Evolutionary conservation across 2,329 filamentous ascomycete genomes (phyloP).

Genomic region (Plectosphaerella sp.): DNA sequence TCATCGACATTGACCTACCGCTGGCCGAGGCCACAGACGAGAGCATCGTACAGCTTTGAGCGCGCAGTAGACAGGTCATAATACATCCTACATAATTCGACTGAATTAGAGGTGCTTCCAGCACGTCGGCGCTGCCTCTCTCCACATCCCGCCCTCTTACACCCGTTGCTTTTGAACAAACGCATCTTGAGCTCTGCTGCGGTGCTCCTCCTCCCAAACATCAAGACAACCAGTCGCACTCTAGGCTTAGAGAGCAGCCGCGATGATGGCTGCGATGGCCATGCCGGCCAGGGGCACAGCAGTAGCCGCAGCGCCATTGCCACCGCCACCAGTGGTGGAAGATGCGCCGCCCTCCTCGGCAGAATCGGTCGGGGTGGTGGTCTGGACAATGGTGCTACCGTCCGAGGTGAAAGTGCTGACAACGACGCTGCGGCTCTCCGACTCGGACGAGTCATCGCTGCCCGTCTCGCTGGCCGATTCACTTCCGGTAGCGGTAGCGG

Average conservation of each 20-base stretch:
- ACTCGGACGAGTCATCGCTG: background rate
- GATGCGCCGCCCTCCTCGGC: background rate
- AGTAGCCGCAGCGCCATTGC: constrained; percentile 15
- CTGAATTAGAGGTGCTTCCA: background rate
- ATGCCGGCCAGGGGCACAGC: constrained; percentile 18
- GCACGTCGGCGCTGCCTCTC: background rate
- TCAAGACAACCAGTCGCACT: no score
- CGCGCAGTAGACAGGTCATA: background rate
- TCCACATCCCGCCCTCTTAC: background rate
- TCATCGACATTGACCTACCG: constrained; percentile 3
- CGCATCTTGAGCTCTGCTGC: background rate
- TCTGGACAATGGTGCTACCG: constrained; percentile 1
- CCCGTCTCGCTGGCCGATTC: constrained; percentile 10
- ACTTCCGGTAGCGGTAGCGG: constrained; percentile 5
- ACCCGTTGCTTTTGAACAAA: background rate
- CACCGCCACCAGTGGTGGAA: constrained; percentile 5
- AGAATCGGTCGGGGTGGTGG: background rate
- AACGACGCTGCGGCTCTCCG: background rate
- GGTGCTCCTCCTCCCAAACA: no score
- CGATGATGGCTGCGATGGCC: constrained; percentile 23
- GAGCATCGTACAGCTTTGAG: background rate
- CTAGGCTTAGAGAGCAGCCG: constrained; percentile 25
- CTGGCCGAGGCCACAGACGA: background rate
- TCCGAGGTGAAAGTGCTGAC: constrained; percentile 1
- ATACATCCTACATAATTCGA: background rate